These are phyloP conservation scores for Symbiotaphrina buchneri DNA, from an alignment of 495 filamentous ascomycete species.

Conservation along the genomic window DNA sequence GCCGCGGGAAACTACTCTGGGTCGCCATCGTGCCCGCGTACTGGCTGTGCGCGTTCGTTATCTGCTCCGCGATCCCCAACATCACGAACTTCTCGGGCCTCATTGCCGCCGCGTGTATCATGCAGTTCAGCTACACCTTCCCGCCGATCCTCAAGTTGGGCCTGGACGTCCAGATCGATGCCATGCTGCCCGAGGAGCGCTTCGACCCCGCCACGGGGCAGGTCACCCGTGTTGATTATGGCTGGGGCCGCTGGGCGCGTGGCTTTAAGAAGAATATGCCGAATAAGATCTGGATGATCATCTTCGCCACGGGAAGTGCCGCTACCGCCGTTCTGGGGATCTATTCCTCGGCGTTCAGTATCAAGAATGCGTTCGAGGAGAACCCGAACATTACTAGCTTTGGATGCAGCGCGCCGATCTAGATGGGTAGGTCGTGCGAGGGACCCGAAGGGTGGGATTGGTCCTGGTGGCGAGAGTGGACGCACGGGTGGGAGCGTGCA, in stretches of 20 bases:
- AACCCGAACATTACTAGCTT: background rate
- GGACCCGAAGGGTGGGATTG: no score
- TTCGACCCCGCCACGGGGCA: background rate
- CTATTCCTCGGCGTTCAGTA: background rate
- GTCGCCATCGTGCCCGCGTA: background rate
- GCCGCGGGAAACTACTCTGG: background rate
- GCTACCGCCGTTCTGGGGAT: background rate
- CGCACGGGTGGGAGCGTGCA: no score
- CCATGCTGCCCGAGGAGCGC: background rate
- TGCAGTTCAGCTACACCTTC: constrained; percentile 2
- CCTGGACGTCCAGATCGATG: background rate
- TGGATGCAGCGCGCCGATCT: no score
- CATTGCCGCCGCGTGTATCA: background rate
- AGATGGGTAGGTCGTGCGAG: no score
- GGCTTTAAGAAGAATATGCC: background rate
- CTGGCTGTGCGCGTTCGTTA: background rate
- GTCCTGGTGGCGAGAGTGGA: no score
- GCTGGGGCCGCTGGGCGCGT: background rate
- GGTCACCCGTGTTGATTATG: background rate
- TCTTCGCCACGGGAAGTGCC: background rate
- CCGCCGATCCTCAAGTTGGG: constrained; percentile 1
- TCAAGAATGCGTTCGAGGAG: background rate
- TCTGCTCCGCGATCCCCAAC: background rate
- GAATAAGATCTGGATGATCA: background rate
- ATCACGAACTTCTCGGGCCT: background rate